These are phyloP conservation scores for Trichoderma brevicompactum DNA, from an alignment of 2,329 filamentous ascomycete genomes.

Conservation along the genomic window DNA sequence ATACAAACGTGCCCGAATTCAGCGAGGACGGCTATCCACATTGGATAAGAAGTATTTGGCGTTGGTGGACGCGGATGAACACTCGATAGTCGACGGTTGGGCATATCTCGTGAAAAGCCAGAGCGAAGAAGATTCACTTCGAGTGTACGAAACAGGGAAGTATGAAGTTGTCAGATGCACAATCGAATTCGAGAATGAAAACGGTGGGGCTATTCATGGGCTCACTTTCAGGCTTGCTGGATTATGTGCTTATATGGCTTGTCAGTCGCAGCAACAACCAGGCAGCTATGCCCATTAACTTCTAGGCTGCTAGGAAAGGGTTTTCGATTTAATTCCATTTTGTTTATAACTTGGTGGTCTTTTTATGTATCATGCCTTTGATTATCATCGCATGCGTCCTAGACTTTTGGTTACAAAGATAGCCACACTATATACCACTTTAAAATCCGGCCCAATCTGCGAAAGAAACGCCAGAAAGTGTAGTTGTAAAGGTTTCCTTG, in stretches of 20 bases:
- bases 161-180: constrained; percentile 8
- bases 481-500: too few relatives aligned
- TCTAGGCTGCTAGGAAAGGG: too few relatives aligned
- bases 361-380: too few relatives aligned
- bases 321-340: too few relatives aligned
- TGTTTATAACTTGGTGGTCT: too few relatives aligned
- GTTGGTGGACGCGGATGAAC: not conserved
- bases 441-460: too few relatives aligned
- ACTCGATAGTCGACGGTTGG: not conserved
- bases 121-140: not conserved
- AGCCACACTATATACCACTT: too few relatives aligned
- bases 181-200: not conserved
- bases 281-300: not conserved
- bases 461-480: too few relatives aligned
- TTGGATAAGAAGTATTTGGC: not conserved
- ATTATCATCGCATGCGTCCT: too few relatives aligned
- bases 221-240: not conserved
- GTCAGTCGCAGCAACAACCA: not conserved
- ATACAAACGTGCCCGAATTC: not conserved
- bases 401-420: too few relatives aligned
- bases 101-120: not conserved
- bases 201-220: not conserved
- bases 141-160: not conserved
- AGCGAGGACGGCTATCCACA: not conserved
- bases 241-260: not conserved